Base-by-base conservation (phyloP, 352 stramenopile genomes). In the Phytophthora pisi region DNA sequence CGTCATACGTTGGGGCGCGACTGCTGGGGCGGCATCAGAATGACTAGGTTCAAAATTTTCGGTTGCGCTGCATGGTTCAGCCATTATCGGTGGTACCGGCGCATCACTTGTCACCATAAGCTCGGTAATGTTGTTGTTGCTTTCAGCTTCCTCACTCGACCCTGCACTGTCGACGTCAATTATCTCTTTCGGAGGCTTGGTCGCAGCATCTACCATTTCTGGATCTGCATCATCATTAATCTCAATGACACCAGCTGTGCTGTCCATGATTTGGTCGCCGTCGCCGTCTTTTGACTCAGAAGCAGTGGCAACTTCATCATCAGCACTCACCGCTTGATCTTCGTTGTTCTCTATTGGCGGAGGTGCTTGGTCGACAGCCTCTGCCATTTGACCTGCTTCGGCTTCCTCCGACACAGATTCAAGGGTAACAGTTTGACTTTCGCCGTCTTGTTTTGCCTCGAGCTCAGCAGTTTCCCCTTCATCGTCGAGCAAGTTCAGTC, bases 91-190 rank as follows among this genome's bases (percentile, higher is more conserved):
- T 28, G 31, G 18, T 31, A 50, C 30, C 16, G 40, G 45, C 36
- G 20, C 20, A 43, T 62, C n/a, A 23, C 57, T 57, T 24, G 24
- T 11, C 5, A 10, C 18, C 31, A 24, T 36, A 15, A 31, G 28
- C 1, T 57, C 43, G 9, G 47, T 42, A 5, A 31, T 51, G 24
- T 52, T 64, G 47, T 11, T 52, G 20, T 1, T 53, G 10, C 34
- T 10, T 58, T 60, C 61, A 42, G 40, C 6, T 55, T 54, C 61
- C 18, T 60, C 57, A 4, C 16, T 15, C 18, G 30, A 58, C 31
- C 61, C 56, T 4, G 34, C 24, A 18, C 34, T 50, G 23, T 62
- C 61, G 7, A 77, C n/a, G 13, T 72, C 57, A 55, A 78, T 72
- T 5, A 72, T 36, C 18, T 75, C 57, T 51, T 47, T 61, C 5